A percentile compares a stretch with the other conserved stretches of the same genome.
phyloP scores from a whole-genome alignment of 352 stramenopile species.

The Phytopythium boreale region DNA sequence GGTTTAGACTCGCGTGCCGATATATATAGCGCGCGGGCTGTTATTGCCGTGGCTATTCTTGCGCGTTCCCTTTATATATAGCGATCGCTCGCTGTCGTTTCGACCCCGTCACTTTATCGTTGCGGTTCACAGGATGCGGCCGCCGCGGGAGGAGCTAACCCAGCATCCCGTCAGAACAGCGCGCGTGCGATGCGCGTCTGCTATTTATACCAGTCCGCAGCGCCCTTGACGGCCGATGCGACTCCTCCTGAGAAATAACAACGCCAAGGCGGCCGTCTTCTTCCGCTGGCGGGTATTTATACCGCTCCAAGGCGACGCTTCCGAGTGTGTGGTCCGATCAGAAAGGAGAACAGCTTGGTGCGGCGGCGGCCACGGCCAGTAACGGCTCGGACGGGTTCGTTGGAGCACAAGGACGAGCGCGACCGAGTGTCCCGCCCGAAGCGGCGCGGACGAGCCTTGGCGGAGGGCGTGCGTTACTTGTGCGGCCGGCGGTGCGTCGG shows the following conservation, averaged over 20 bases:
- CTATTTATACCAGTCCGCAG: not conserved
- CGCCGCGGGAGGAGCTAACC: not conserved
- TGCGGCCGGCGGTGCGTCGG: too few species aligned
- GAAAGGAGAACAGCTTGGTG: not conserved
- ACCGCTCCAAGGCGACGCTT: not conserved
- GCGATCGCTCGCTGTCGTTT: not conserved
- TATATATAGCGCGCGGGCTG: not conserved
- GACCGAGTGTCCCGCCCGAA: too few species aligned
- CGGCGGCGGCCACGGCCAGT: not conserved
- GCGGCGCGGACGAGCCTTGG: too few species aligned
- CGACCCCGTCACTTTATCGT: not conserved
- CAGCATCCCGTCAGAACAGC: not conserved
- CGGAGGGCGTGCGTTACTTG: too few species aligned
- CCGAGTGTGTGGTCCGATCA: not conserved
- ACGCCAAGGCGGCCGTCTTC: not conserved
- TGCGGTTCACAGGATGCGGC: not conserved
- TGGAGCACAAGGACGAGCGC: not conserved
- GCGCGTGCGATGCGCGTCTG: not conserved
- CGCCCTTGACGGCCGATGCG: not conserved
- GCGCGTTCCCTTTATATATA: not conserved
- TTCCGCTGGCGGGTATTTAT: slow-evolving; percentile 1
- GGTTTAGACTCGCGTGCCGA: not conserved
- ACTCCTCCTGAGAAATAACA: not conserved
- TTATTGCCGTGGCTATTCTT: slow-evolving; percentile 2
- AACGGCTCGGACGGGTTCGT: not conserved